A percentile compares a stretch with the other conserved stretches of the same genome.
These are phyloP conservation scores for Pittosporum tobira DNA, from an alignment of 129 eudicot genomes.

Conservation along the genomic window DNA sequence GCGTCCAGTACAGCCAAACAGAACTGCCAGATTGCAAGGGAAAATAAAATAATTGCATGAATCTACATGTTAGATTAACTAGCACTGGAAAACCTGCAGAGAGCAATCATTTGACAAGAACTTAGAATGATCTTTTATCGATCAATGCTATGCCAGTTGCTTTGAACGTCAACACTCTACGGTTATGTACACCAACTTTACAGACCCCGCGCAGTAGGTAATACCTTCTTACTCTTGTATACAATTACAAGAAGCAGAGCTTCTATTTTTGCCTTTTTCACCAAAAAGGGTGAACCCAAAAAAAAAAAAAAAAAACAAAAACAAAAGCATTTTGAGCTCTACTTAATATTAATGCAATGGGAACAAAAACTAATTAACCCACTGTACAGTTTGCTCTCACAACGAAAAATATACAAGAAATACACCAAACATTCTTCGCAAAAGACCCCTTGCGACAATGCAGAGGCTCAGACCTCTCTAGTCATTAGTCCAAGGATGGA, in stretches of 20 bases:
- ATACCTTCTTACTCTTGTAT: slow-evolving; percentile 23
- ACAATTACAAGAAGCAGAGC: slow-evolving; percentile 35
- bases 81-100: background rate
- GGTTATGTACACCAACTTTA: slow-evolving; percentile 20
- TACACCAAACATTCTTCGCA: slow-evolving; percentile 17
- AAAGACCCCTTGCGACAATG: background rate
- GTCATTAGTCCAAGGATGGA: background rate
- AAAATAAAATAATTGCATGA: background rate
- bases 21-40: too few species aligned
- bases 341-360: slow-evolving; percentile 22
- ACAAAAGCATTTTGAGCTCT: slow-evolving; percentile 18
- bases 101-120: background rate
- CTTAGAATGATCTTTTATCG: background rate
- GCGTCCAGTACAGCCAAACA: too few species aligned
- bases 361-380: slow-evolving; percentile 27
- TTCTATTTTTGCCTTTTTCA: slow-evolving; percentile 5
- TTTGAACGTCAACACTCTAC: slow-evolving; percentile 1
- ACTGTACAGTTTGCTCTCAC: slow-evolving; percentile 42
- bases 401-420: slow-evolving; percentile 42
- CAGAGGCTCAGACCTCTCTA: slow-evolving; percentile 6
- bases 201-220: slow-evolving; percentile 17
- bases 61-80: background rate
- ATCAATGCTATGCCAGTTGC: slow-evolving; percentile 7
- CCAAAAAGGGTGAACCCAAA: background rate
- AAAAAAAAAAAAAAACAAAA: slow-evolving; percentile 1